phyloP scores from a whole-genome alignment of 2,329 filamentous ascomycete species.

The Trichoderma gracile region DNA sequence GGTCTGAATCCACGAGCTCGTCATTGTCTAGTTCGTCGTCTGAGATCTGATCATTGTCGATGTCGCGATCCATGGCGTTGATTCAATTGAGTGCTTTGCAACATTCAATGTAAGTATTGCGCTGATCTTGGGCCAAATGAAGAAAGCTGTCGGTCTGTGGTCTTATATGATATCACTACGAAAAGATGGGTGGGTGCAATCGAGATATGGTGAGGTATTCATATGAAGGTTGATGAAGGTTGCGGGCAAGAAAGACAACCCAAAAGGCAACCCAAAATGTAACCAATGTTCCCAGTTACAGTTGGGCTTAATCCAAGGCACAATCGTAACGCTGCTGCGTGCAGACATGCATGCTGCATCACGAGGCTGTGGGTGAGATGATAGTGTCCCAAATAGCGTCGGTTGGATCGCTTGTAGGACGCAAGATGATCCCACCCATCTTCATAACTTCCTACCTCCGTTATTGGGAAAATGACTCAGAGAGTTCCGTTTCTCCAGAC shows the following conservation, averaged over 20 bases:
- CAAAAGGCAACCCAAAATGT: not conserved
- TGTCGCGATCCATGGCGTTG: slow-evolving; percentile 3
- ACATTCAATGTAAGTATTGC: not conserved
- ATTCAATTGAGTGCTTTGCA: too few species aligned
- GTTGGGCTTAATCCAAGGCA: not conserved
- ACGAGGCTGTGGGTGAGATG: not conserved
- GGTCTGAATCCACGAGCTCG: slow-evolving; percentile 11
- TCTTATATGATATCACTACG: not conserved
- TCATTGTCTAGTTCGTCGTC: slow-evolving; percentile 11
- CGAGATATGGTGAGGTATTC: not conserved
- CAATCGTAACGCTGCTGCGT: not conserved
- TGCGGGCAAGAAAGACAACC: not conserved
- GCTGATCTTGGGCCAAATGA: not conserved
- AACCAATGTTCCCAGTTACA: not conserved
- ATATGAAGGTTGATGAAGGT: not conserved
- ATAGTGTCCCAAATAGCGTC: slow-evolving; percentile 12
- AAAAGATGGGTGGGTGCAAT: not conserved
- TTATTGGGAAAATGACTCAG: not conserved
- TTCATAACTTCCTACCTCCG: not conserved
- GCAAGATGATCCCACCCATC: slow-evolving; percentile 14
- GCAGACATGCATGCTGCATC: slow-evolving; percentile 3
- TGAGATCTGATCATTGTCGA: slow-evolving; percentile 2
- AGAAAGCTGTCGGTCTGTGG: not conserved
- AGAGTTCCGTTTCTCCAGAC: not conserved
- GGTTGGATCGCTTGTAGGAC: not conserved